Conservation (phyloP, 495 filamentous ascomycete species). For the Hyaloscypha finlandica region DNA sequence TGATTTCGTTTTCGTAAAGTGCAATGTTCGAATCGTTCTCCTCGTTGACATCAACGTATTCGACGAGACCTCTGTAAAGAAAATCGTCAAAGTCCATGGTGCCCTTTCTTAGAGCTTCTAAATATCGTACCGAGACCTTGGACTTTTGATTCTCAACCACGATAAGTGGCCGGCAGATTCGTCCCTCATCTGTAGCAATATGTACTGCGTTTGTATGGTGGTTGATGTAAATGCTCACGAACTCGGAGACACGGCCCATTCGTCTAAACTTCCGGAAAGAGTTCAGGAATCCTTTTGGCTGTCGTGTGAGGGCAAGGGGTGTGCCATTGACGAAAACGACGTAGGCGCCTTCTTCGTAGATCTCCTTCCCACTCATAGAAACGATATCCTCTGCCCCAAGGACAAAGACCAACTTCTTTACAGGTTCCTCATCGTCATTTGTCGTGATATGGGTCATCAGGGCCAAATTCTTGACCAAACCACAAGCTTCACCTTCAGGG, state of each 20-base stretch:
- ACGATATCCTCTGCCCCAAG: slow-evolving; percentile 78
- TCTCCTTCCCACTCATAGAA: slow-evolving; percentile 72
- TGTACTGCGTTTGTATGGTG: slow-evolving; percentile 88
- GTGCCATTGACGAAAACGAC: slow-evolving; percentile 96
- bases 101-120: slow-evolving; percentile 77
- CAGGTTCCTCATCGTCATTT: slow-evolving; percentile 85
- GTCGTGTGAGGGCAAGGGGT: slow-evolving; percentile 77
- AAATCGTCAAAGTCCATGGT: slow-evolving; percentile 91
- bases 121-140: slow-evolving; percentile 70
- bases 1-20: slow-evolving; percentile 81
- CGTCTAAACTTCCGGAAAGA: slow-evolving; percentile 82
- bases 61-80: slow-evolving; percentile 81
- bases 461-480: slow-evolving; percentile 96
- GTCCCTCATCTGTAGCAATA: slow-evolving; percentile 94
- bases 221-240: slow-evolving; percentile 94
- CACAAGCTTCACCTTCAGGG: slow-evolving; percentile 96
- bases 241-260: slow-evolving; percentile 87
- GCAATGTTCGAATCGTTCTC: slow-evolving; percentile 95
- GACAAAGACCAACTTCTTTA: slow-evolving; percentile 76
- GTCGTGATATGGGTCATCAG: slow-evolving; percentile 99
- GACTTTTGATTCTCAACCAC: slow-evolving; percentile 86
- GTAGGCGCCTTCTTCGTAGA: slow-evolving; percentile 81
- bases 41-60: slow-evolving; percentile 98
- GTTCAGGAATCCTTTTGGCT: slow-evolving; percentile 80
- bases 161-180: slow-evolving; percentile 93